Percentiles rank a stretch among this genome's conserved stretches.
phyloP scores from a whole-genome alignment of 345 rosid genomes.

The Microthlaspi erraticum region DNA sequence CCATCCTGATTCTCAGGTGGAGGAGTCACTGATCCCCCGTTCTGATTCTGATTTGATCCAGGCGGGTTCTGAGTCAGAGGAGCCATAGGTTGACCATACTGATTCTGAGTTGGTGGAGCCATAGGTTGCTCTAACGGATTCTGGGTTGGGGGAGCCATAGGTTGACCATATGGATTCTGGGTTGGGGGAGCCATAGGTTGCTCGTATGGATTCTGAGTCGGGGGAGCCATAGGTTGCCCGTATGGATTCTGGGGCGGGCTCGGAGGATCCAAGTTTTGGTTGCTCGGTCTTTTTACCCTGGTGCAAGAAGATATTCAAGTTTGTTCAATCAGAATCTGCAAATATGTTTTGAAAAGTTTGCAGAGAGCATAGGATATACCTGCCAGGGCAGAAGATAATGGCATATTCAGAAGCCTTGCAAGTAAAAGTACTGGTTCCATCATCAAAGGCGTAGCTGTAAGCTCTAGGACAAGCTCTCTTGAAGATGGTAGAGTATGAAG shows the following conservation, averaged over 20 bases:
- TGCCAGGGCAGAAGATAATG: slow-evolving; percentile 83
- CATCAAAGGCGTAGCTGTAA: slow-evolving; percentile 83
- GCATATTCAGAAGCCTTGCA: slow-evolving; percentile 83
- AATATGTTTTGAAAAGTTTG: not conserved
- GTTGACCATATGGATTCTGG: slow-evolving; percentile 10
- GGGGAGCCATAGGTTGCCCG: slow-evolving; percentile 32
- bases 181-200: slow-evolving; percentile 33
- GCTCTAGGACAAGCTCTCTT: slow-evolving; percentile 90
- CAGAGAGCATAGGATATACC: slow-evolving; percentile 6
- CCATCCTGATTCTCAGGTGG: slow-evolving; percentile 32
- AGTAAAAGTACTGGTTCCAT: slow-evolving; percentile 81
- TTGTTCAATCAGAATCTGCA: slow-evolving; percentile 10
- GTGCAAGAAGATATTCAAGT: slow-evolving; percentile 8
- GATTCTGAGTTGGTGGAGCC: slow-evolving; percentile 35
- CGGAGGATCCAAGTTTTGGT: slow-evolving; percentile 28
- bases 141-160: slow-evolving; percentile 26
- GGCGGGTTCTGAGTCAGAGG: slow-evolving; percentile 32
- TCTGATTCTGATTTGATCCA: slow-evolving; percentile 30
- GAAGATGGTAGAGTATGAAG: slow-evolving; percentile 75
- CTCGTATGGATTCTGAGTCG: not conserved
- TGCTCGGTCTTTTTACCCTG: slow-evolving; percentile 41
- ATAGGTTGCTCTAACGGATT: slow-evolving; percentile 12
- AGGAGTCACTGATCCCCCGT: slow-evolving; percentile 14
- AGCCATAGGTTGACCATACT: slow-evolving; percentile 30
- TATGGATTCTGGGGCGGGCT: slow-evolving; percentile 34